Base-by-base conservation (phyloP, 805 yeast species). In the Barnettozyma californica region DNA sequence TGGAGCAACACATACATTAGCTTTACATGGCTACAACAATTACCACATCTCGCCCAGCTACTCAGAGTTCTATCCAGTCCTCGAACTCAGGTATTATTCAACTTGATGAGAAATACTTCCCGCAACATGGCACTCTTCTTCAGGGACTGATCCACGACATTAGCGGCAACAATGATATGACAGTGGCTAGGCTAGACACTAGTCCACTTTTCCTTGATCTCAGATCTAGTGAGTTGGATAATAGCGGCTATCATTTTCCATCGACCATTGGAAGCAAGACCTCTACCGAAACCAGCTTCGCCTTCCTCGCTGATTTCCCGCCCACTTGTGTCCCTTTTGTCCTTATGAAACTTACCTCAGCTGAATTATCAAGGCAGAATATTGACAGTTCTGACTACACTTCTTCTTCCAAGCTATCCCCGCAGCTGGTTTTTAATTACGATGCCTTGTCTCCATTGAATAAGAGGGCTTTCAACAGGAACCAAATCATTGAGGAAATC, bases 401-500 rank as follows among this genome's bases (percentile, higher is more conserved):
- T 1, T 39, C 45, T 5, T 57, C 63, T 1, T 58, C 63, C 0
- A 48, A 52, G 26, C 48, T 60, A 13, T 50, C 64, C 0, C 56
- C 60, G 2, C 46, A 47, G 38, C 31, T 45, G n/a, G 26, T 34
- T 4, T 31, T 40, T 4, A 20, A 46, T 10, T 51, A 46, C 25
- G 39, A 47, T 3, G 49, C 51, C 19, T 29, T 47, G 21, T 58
- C 65, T 3, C 54, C 57, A 9, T 13, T 35, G 1, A 47, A 56
- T 7, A 57, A 57, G 40, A 50, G 45, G 37, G 51, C 51, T 5
- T 51, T 34, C 20, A 58, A 53, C 23, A 50, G 69, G 37, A 58
- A 53, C 20, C 66, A 62, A 41, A 49, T 67, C 1, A 53, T 75
- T n/a, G 71, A 75, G 47, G 86, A 80, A 56, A 57, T 80, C 5